Base-by-base conservation (phyloP, 305 asterid species). In the Fraxinus velutina region DNA sequence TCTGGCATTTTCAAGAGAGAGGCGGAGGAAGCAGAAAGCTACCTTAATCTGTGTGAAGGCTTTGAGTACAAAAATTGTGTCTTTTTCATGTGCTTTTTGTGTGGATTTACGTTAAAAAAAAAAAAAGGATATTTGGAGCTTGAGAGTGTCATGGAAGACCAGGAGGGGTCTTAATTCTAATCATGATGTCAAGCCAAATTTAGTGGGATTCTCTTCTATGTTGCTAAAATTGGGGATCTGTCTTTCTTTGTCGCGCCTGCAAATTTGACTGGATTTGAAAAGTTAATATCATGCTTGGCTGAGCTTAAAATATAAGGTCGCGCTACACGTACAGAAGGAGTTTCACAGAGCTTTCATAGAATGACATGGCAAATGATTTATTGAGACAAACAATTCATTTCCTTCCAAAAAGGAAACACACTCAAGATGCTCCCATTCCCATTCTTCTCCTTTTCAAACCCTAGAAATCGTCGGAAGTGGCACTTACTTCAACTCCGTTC, bases 1-100 rank as follows among this genome's bases (percentile, higher is more conserved):
- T 90, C 90, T 83, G 89, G 91, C 97, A 93, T 92, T 83, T 81
- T 76, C 87, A 79, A 81, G 81, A 42, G 74, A 44, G 76, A 50
- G 6, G 73, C 64, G 29, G 4, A 50, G 37, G 70, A 55, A 78
- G 30, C 8, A 27, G 77, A 71, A 75, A 66, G 82, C 83, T 64
- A 72, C 84, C 33, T 89, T 77, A 68, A 60, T 24, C 64, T 0
- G 52, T 68, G 42, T 33, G 77, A 24, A 50, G 78, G 1, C 6
- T n/a, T n/a, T 30, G 37, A 37, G 4, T 33, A 76, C 77, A 84
- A 73, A 82, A 79, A 84, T 81, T 85, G 87, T 13, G 86, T 79
- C 66, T 9, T 76, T 60, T 27, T 64, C 86, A 50, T 77, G 84
- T 73, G 83, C 42, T 81, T 29, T 72, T 37, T 4, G 36, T 70